Percentiles rank a stretch among this genome's conserved stretches.
Evolutionary conservation across 2,329 filamentous ascomycete species (phyloP).

Genomic region (Stachybotrys elegans): DNA sequence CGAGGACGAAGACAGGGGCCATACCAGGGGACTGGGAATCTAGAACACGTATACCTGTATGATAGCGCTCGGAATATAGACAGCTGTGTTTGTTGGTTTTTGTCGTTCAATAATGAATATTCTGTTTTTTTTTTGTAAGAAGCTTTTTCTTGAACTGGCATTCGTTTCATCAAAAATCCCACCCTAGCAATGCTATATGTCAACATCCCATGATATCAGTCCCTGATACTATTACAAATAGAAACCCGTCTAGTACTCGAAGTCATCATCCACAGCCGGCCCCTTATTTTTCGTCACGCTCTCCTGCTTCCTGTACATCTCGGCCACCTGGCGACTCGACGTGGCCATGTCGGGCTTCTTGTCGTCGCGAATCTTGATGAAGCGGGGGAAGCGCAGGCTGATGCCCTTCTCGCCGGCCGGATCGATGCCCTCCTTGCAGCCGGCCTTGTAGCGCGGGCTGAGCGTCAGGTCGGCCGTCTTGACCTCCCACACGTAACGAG

Average conservation of each 20-base stretch:
- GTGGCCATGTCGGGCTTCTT: constrained; percentile 95
- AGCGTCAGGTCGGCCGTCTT: constrained; percentile 94
- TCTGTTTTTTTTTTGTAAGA: too few species aligned
- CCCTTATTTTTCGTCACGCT: constrained; percentile 82
- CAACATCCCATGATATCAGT: too few species aligned
- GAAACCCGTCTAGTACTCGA: constrained; percentile 77
- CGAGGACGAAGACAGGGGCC: too few species aligned
- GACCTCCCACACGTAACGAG: constrained; percentile 92
- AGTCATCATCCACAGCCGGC: constrained; percentile 88
- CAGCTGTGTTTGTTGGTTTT: too few species aligned
- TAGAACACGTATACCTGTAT: too few species aligned
- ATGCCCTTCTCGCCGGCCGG: constrained; percentile 70
- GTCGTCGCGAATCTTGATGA: constrained; percentile 87
- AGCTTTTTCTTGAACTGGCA: not conserved
- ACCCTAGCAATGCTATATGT: not conserved
- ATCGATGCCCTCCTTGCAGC: constrained; percentile 73
- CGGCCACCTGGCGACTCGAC: constrained; percentile 76
- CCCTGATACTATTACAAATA: not conserved
- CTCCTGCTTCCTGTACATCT: constrained; percentile 97
- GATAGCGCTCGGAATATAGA: constrained; percentile 3
- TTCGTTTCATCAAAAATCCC: not conserved
- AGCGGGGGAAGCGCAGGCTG: constrained; percentile 84
- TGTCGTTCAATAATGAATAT: constrained; percentile 1
- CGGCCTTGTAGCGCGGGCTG: constrained; percentile 90
- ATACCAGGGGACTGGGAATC: too few species aligned